These are phyloP conservation scores for Trametes elegans DNA, from an alignment of 768 basidiomycete species.

Conservation along the genomic window DNA sequence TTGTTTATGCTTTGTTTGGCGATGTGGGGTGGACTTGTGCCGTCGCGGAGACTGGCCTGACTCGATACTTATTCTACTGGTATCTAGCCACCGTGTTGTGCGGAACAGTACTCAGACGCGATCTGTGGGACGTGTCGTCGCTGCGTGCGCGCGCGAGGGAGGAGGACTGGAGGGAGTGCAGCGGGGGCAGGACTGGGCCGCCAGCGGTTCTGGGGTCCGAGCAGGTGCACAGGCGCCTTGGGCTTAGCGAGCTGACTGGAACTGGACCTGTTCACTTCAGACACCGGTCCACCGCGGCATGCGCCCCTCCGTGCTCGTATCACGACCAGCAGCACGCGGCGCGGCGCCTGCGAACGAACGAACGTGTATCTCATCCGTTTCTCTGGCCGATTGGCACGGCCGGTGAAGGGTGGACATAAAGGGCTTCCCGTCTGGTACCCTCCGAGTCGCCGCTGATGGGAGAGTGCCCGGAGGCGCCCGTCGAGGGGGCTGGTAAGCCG, in stretches of 20 bases:
- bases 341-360: background rate
- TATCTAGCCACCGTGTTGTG: background rate
- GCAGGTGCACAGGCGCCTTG: background rate
- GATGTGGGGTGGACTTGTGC: slow-evolving; percentile 19
- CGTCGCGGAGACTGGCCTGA: background rate
- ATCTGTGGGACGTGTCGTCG: background rate
- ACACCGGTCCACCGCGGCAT: slow-evolving; percentile 1
- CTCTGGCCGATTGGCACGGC: background rate
- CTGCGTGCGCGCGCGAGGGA: background rate
- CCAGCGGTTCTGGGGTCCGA: slow-evolving; percentile 14
- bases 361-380: slow-evolving; percentile 10
- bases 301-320: background rate
- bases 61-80: background rate
- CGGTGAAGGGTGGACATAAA: slow-evolving; percentile 9
- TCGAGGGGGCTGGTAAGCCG: slow-evolving; percentile 10
- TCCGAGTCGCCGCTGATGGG: background rate
- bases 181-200: background rate
- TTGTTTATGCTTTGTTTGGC: slow-evolving; percentile 29
- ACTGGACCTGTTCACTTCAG: background rate
- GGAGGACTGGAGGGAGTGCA: background rate
- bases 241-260: slow-evolving; percentile 4
- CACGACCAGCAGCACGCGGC: slow-evolving; percentile 1
- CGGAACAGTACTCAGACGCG: background rate
- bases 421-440: background rate
- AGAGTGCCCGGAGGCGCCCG: slow-evolving; percentile 6